phyloP scores from a whole-genome alignment of 1,284 basidiomycete genomes.

The Puccinia polysora region DNA sequence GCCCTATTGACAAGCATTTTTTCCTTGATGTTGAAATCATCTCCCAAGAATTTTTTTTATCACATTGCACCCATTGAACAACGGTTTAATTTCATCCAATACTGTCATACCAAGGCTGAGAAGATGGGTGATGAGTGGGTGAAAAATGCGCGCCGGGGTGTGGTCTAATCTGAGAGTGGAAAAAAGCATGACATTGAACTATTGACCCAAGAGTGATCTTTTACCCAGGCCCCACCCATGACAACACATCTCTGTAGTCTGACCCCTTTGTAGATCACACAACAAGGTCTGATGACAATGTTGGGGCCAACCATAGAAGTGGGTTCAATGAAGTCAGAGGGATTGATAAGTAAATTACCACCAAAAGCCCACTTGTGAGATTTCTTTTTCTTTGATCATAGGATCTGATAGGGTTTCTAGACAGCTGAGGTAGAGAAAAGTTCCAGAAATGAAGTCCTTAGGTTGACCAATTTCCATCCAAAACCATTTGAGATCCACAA shows the following conservation, averaged over 20 bases:
- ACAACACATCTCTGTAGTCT: conserved; percentile 59
- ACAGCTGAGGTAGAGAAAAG: conserved; percentile 58
- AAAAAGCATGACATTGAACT: conserved; percentile 55
- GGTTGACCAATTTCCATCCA: conserved; percentile 61
- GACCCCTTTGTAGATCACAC: conserved; percentile 55
- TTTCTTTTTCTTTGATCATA: conserved; percentile 55
- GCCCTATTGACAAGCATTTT: conserved; percentile 58
- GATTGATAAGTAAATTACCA: conserved; percentile 57
- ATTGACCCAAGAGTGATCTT: conserved; percentile 58
- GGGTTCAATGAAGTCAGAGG: conserved; percentile 49
- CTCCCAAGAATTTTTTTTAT: conserved; percentile 58
- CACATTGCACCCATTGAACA: conserved; percentile 57
- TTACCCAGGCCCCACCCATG: conserved; percentile 55
- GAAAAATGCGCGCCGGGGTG: neutral
- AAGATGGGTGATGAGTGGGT: neutral
- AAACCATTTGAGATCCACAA: conserved; percentile 58
- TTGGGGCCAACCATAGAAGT: conserved; percentile 58
- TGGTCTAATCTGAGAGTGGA: neutral
- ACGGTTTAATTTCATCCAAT: conserved; percentile 58
- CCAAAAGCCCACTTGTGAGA: conserved; percentile 57
- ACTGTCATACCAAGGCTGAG: neutral
- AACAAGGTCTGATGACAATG: conserved; percentile 57
- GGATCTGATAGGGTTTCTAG: conserved; percentile 55
- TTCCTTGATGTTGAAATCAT: conserved; percentile 59
- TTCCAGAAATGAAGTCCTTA: conserved; percentile 56